phyloP scores from a whole-genome alignment of 2,329 filamentous ascomycete species.

The Hypomyces rosellus region DNA sequence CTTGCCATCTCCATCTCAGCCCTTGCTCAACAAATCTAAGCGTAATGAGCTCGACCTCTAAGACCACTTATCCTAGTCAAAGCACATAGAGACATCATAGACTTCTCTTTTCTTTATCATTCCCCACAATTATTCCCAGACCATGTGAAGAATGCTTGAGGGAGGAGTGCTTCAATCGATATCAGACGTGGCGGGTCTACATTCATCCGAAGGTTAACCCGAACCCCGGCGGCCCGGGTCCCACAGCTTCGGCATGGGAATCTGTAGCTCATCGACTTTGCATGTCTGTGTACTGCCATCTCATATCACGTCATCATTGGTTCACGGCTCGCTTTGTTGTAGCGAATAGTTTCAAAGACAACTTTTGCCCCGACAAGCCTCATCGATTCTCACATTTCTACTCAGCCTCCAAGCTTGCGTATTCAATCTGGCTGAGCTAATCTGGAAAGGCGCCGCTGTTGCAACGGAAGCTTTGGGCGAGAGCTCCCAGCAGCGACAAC shows the following conservation, averaged over 20 bases:
- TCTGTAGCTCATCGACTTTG: neutral
- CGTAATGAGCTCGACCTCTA: no score
- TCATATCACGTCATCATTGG: neutral
- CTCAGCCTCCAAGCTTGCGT: neutral
- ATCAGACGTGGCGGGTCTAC: neutral
- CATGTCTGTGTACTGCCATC: neutral
- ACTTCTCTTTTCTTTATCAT: neutral
- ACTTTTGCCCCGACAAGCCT: neutral
- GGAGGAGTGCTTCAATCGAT: neutral
- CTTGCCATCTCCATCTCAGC: no score
- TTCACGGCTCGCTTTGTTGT: neutral
- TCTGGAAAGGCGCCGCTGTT: conserved; percentile 41
- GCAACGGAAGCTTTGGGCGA: conserved; percentile 30
- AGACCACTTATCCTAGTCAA: no score
- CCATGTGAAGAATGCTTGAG: neutral
- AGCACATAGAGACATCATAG: no score
- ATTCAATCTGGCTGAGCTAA: conserved; percentile 41
- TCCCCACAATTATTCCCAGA: neutral
- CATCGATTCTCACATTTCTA: neutral
- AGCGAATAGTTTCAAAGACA: neutral
- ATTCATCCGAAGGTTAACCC: neutral
- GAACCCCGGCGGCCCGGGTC: neutral
- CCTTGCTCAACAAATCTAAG: no score
- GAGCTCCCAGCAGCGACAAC: conserved; percentile 22
- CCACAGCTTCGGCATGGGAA: neutral